Evolutionary conservation across 2,329 filamentous ascomycete species (phyloP).

Genomic region (Neopestalotiopsis clavispora): DNA sequence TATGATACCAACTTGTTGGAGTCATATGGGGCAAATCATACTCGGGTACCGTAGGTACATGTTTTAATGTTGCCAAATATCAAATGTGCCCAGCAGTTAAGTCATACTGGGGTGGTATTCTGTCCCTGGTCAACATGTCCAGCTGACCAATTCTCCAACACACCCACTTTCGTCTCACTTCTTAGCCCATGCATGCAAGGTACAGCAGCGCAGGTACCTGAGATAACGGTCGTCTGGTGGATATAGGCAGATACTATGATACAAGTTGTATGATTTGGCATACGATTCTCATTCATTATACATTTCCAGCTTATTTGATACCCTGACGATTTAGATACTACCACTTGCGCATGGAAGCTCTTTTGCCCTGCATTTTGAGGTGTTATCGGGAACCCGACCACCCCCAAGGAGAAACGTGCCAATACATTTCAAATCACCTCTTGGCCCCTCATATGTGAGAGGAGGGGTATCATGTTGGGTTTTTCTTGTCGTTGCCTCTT

Average conservation of each 20-base stretch:
- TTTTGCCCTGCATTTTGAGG: not conserved
- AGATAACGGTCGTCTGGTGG: no score
- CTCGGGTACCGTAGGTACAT: not conserved
- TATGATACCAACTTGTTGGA: not conserved
- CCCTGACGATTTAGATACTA: no score
- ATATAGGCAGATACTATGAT: not conserved
- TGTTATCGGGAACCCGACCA: not conserved
- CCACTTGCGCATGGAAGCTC: not conserved
- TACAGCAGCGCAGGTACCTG: not conserved
- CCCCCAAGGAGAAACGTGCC: not conserved
- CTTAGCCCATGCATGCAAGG: constrained; percentile 8
- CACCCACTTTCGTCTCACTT: not conserved
- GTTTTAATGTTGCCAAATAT: not conserved
- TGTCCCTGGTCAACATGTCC: constrained; percentile 8
- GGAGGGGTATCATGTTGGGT: no score
- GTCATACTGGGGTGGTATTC: constrained; percentile 6
- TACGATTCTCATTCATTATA: no score
- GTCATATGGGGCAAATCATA: not conserved
- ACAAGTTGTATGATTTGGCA: not conserved
- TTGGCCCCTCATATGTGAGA: not conserved
- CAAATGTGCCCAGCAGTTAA: not conserved
- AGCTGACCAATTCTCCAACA: constrained; percentile 10
- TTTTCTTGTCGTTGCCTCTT: no score
- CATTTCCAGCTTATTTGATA: not conserved
- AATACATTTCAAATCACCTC: not conserved